Evolutionary conservation across 192 early-diverging fungal species (phyloP).

Genomic region (Coemansia sp.): DNA sequence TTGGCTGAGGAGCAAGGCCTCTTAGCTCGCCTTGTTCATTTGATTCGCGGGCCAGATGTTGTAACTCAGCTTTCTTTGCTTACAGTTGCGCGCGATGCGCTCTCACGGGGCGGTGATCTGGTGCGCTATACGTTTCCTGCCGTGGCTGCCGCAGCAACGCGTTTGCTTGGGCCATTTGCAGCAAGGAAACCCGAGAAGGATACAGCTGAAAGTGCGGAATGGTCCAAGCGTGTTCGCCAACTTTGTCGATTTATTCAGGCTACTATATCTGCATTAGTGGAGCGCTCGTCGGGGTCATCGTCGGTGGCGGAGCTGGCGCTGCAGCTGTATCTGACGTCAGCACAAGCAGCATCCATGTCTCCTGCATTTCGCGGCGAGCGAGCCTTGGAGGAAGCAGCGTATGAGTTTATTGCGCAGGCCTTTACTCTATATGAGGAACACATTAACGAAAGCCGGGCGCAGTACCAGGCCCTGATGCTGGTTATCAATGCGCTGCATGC

Average conservation of each 20-base stretch:
- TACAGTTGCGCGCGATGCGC: slow-evolving; percentile 75
- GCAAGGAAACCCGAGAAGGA: slow-evolving; percentile 26
- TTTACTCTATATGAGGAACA: slow-evolving; percentile 96
- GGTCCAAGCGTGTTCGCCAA: slow-evolving; percentile 67
- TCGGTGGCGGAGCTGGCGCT: slow-evolving; percentile 56
- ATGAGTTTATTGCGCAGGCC: slow-evolving; percentile 97
- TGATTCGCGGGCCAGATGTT: slow-evolving; percentile 65
- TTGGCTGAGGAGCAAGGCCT: slow-evolving; percentile 88
- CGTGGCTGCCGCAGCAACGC: slow-evolving; percentile 54
- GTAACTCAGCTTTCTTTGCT: slow-evolving; percentile 82
- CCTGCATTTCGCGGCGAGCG: slow-evolving; percentile 56
- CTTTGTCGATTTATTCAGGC: slow-evolving; percentile 89
- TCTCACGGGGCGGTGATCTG: slow-evolving; percentile 86
- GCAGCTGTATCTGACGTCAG: slow-evolving; percentile 81
- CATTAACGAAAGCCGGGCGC: slow-evolving; percentile 86
- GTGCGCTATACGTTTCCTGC: slow-evolving; percentile 91
- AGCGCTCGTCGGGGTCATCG: slow-evolving; percentile 51
- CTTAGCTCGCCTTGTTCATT: slow-evolving; percentile 74
- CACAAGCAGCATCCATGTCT: slow-evolving; percentile 69
- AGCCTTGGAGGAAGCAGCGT: slow-evolving; percentile 88
- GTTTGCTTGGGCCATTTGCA: slow-evolving; percentile 47
- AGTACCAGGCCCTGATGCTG: slow-evolving; percentile 83
- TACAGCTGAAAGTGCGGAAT: slow-evolving; percentile 18
- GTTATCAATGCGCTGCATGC: slow-evolving; percentile 84
- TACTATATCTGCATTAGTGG: slow-evolving; percentile 69